phyloP scores from a whole-genome alignment of 164 flowering plant species.

The Aristolochia californica region DNA sequence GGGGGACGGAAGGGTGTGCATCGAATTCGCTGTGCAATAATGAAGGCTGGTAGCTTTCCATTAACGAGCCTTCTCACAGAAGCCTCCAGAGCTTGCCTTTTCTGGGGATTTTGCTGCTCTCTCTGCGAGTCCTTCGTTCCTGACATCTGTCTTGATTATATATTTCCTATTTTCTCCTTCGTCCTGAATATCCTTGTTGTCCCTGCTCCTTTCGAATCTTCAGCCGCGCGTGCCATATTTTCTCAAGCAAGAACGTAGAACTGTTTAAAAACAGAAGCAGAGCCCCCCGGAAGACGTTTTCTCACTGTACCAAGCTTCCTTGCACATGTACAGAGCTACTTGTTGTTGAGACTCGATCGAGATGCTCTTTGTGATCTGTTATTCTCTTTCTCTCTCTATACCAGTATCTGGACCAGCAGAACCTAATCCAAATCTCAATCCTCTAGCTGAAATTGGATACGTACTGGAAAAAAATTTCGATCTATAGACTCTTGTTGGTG shows the following conservation, averaged over 20 bases:
- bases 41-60: conserved; percentile 1
- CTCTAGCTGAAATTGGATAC: no score
- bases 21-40: conserved; percentile 7
- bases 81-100: conserved; percentile 5
- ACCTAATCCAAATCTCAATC: no score
- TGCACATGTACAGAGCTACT: no score
- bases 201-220: background rate
- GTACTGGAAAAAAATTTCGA: no score
- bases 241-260: background rate
- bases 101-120: background rate
- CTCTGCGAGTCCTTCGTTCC: background rate
- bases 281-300: background rate
- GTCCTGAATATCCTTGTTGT: conserved; percentile 5
- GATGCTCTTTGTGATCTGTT: no score
- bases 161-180: conserved; percentile 2
- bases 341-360: no score
- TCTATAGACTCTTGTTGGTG: no score
- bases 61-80: conserved; percentile 2
- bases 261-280: background rate
- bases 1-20: conserved; percentile 3
- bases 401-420: no score
- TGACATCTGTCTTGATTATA: background rate
- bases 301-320: no score
- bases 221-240: background rate
- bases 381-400: no score